Conservation (phyloP, 345 rosid species). For the Brassica carinata region DNA sequence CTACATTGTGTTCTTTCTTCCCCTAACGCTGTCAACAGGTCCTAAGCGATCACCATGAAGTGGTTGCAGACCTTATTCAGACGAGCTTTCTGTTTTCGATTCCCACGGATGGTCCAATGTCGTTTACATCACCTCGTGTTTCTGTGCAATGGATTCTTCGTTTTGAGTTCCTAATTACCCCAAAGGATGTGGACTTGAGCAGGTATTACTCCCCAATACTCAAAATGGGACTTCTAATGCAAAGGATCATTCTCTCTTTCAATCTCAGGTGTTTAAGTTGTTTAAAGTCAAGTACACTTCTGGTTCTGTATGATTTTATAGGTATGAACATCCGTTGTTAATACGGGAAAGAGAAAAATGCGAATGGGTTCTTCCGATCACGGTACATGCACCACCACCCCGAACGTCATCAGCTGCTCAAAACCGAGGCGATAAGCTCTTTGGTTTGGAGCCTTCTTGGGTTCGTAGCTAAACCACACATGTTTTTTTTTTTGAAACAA, state of each 20-base stretch:
- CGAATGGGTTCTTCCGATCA: conserved; percentile 95
- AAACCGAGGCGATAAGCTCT: conserved; percentile 58
- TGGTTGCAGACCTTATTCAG: conserved; percentile 92
- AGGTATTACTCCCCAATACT: conserved; percentile 51
- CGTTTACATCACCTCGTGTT: conserved; percentile 79
- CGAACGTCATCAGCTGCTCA: conserved; percentile 50
- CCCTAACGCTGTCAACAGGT: conserved; percentile 45
- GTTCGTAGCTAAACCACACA: conserved; percentile 41
- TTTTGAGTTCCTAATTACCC: conserved; percentile 87
- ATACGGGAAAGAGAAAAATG: conserved; percentile 77
- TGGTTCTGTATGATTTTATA: conserved; percentile 35
- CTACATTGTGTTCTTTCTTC: conserved; percentile 3
- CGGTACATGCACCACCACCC: conserved; percentile 85
- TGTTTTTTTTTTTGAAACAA: not conserved
- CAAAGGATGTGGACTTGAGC: conserved; percentile 73
- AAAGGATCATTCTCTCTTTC: not conserved
- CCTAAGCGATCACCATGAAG: conserved; percentile 93
- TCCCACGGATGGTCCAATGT: conserved; percentile 98
- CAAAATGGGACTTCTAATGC: not conserved
- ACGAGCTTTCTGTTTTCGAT: conserved; percentile 93
- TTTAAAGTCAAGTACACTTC: not conserved
- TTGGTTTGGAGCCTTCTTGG: conserved; percentile 78
- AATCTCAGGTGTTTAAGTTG: conserved; percentile 7
- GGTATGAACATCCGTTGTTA: conserved; percentile 91
- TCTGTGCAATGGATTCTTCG: conserved; percentile 89